A percentile compares a stretch with the other conserved stretches of the same genome.
phyloP scores from a whole-genome alignment of 108 stramenopile species.

The Conticribra weissflogii region DNA sequence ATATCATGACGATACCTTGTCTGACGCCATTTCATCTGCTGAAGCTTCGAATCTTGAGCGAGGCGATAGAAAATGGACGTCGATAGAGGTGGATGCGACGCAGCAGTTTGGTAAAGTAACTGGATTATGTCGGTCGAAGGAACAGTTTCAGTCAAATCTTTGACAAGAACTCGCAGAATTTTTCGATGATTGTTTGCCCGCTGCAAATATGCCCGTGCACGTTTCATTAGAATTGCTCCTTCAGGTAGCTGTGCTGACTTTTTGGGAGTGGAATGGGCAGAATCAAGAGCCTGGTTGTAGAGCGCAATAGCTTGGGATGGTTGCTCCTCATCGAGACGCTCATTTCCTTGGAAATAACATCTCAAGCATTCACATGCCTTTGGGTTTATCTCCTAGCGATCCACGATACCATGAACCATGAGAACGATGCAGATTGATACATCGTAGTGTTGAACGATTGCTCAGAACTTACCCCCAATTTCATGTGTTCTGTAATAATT shows the following conservation, averaged over 20 bases:
- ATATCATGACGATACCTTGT: constrained; percentile 80
- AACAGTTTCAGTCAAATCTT: constrained; percentile 53
- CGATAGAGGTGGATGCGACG: constrained; percentile 39
- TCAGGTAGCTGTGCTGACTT: constrained; percentile 42
- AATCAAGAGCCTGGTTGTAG: constrained; percentile 65
- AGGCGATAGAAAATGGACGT: constrained; percentile 54
- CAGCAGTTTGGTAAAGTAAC: constrained; percentile 55
- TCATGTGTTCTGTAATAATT: constrained; percentile 77
- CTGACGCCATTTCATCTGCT: constrained; percentile 59
- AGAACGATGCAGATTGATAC: neutral
- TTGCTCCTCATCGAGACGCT: constrained; percentile 56
- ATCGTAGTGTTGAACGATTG: neutral
- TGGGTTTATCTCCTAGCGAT: constrained; percentile 49
- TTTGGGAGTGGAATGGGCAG: constrained; percentile 19
- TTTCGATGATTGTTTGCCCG: constrained; percentile 63
- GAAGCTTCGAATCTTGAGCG: constrained; percentile 41
- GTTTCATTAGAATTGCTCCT: constrained; percentile 65
- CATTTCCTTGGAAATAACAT: constrained; percentile 80
- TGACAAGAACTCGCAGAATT: constrained; percentile 46
- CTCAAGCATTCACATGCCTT: constrained; percentile 75
- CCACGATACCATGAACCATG: no score
- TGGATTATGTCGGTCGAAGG: constrained; percentile 48
- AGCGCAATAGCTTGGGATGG: constrained; percentile 62
- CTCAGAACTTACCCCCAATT: constrained; percentile 51
- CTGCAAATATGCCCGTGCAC: constrained; percentile 67